Evolutionary conservation across 2,329 filamentous ascomycete genomes (phyloP).

Genomic region (Aspergillus latus): DNA sequence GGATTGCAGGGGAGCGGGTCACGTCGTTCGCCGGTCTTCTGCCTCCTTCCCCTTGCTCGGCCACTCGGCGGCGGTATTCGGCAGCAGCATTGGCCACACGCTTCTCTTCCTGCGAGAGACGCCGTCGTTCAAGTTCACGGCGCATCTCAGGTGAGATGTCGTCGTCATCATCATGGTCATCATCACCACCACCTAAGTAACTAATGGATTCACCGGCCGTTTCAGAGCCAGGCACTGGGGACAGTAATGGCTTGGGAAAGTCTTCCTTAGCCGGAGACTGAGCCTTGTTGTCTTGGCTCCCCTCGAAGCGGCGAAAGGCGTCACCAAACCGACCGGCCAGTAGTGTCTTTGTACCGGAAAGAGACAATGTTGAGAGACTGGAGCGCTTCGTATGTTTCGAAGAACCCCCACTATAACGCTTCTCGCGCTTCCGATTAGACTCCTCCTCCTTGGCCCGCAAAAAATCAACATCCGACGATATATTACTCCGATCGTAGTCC

Average conservation of each 20-base stretch:
- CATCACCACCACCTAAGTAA: constrained; percentile 61
- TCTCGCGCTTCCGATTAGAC: constrained; percentile 58
- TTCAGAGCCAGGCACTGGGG: constrained; percentile 63
- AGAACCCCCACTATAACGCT: constrained; percentile 56
- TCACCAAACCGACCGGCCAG: constrained; percentile 89
- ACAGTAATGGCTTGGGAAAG: constrained; percentile 55
- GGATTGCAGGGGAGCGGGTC: constrained; percentile 76
- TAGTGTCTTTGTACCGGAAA: constrained; percentile 75
- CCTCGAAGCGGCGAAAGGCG: constrained; percentile 89
- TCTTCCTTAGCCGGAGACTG: constrained; percentile 45
- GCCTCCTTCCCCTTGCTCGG: constrained; percentile 57
- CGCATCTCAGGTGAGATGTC: constrained; percentile 83
- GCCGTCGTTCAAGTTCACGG: constrained; percentile 80
- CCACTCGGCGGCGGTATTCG: constrained; percentile 77
- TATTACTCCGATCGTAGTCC: constrained; percentile 52
- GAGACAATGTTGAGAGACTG: constrained; percentile 67
- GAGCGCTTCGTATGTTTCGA: constrained; percentile 68
- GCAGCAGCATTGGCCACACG: constrained; percentile 85
- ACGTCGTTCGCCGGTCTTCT: constrained; percentile 50
- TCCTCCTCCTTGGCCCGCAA: constrained; percentile 71
- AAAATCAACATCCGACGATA: constrained; percentile 79
- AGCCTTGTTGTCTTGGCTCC: constrained; percentile 38
- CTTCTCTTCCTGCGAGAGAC: constrained; percentile 82
- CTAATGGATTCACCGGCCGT: constrained; percentile 66
- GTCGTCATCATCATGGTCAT: constrained; percentile 28